Evolutionary conservation across 2,329 filamentous ascomycete genomes (phyloP), one percentile per base, ranked within the genome.

Genomic region (Rhexocercosporidium sp.): DNA sequence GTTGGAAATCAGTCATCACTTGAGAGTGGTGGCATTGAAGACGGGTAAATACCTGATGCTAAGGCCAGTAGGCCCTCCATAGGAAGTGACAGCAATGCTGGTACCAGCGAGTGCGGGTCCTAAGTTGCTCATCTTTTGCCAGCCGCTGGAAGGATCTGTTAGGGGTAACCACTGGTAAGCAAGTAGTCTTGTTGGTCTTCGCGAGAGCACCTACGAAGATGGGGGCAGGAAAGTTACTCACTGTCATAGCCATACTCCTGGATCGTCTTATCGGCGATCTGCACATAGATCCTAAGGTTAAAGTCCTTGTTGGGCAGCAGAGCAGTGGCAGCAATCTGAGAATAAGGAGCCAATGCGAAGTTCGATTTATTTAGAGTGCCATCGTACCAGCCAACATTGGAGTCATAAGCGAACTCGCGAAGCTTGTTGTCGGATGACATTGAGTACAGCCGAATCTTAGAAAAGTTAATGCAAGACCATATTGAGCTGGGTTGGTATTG

Each of bases 191-290:
- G 29, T 9, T 31, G 29, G 9, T 31, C 8, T 37, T 37, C 34
- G n/a, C n/a, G n/a, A n/a, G n/a, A n/a, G n/a, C n/a, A n/a, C n/a
- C n/a, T n/a, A 11, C 8, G 34, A 37, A 11, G 34, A 37, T 9
- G n/a, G 39, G 11, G 14, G 18, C 4, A 41, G 6, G 34, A 3
- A 37, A 37, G 4, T 5, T 37, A 29, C 53, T 29, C 46, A 60
- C 63, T 41, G 11, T 60, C 54, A n/a, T n/a, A 60, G 16, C 63
- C 63, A 53, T 39, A 65, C n/a, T 65, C 63, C 20, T 65, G 63
- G 29, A 65, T 65, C 1, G 63, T 53, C 22, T 65, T 59, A 29
- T 65, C 63, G 12, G 54, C 18, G 31, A 59, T 29, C 56, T 65
- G 63, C 8, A 20, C 63, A 54, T 60, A 65, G 20, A 65, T 27